These are phyloP conservation scores for Lipomyces starkeyi DNA, from an alignment of 805 yeast species.

Conservation along the genomic window DNA sequence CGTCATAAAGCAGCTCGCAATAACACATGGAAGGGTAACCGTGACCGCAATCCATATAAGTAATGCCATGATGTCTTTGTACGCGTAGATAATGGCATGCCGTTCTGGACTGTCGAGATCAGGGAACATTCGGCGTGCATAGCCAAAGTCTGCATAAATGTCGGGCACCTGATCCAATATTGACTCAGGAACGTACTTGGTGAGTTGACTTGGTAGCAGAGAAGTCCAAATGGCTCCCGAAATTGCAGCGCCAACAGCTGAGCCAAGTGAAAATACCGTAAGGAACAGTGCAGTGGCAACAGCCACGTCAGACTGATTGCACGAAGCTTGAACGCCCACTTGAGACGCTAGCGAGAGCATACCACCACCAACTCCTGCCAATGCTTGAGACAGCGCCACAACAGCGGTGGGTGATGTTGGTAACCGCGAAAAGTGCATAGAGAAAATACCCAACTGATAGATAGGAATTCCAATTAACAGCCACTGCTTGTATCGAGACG, in stretches of 20 bases:
- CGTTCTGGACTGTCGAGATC: constrained; percentile 30
- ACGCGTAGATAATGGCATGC: constrained; percentile 23
- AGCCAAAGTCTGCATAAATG: constrained; percentile 34
- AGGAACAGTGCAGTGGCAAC: constrained; percentile 58
- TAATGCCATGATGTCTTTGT: constrained; percentile 33
- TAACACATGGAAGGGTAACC: constrained; percentile 19
- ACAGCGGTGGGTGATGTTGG: constrained; percentile 55
- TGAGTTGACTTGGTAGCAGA: constrained; percentile 52
- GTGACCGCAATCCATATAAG: constrained; percentile 33
- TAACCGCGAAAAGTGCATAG: constrained; percentile 58
- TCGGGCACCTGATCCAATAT: constrained; percentile 42
- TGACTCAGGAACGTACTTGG: constrained; percentile 44
- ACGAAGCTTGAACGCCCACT: constrained; percentile 54
- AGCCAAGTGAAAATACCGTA: constrained; percentile 62
- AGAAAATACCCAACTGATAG: constrained; percentile 62
- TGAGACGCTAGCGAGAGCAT: constrained; percentile 64
- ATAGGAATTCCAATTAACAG: constrained; percentile 59
- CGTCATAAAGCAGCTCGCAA: constrained; percentile 28
- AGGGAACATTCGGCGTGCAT: constrained; percentile 32
- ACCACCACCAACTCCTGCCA: constrained; percentile 67
- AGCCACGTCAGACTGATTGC: constrained; percentile 63
- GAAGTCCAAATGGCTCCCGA: constrained; percentile 71
- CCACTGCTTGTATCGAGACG: constrained; percentile 59
- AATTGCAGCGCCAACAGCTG: constrained; percentile 62
- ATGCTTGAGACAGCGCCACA: constrained; percentile 60